phyloP scores from a whole-genome alignment of 768 basidiomycete genomes.

The Tephrocybe sp. region DNA sequence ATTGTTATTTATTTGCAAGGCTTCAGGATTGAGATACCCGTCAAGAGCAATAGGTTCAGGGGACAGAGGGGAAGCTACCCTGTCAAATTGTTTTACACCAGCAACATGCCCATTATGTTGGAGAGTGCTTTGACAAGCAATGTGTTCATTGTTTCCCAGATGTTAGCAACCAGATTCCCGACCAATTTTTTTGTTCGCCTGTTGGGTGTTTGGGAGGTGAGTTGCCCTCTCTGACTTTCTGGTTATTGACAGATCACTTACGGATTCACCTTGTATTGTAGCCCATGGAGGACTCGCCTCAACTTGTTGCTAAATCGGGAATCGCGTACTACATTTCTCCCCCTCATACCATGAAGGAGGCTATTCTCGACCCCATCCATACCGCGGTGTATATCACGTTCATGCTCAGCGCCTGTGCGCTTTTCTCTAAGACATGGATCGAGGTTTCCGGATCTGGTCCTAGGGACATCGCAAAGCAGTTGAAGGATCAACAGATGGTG shows the following conservation, averaged over 20 bases:
- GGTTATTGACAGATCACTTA: not conserved
- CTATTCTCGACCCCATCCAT: constrained; percentile 91
- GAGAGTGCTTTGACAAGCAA: constrained; percentile 92
- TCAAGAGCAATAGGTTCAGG: constrained; percentile 94
- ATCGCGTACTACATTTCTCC: constrained; percentile 98
- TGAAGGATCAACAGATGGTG: constrained; percentile 98
- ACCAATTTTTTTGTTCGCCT: constrained; percentile 86
- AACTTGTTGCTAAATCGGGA: constrained; percentile 86
- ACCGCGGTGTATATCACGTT: constrained; percentile 88
- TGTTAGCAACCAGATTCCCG: constrained; percentile 92
- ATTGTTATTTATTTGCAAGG: constrained; percentile 98
- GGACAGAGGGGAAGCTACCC: constrained; percentile 97
- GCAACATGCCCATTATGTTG: constrained; percentile 99
- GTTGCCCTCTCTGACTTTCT: constrained; percentile 19
- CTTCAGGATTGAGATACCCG: constrained; percentile 97
- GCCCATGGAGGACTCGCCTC: constrained; percentile 94
- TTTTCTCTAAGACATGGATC: constrained; percentile 99
- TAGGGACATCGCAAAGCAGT: constrained; percentile 93
- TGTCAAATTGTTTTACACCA: constrained; percentile 98
- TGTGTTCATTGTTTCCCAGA: constrained; percentile 95
- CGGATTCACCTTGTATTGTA: constrained; percentile 29
- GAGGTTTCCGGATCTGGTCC: constrained; percentile 97
- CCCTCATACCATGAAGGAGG: constrained; percentile 89
- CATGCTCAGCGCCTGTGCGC: constrained; percentile 91
- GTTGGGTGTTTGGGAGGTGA: constrained; percentile 97